These are phyloP conservation scores for Chlorella sorokiniana DNA, from an alignment of 139 green algal genomes.

Conservation along the genomic window DNA sequence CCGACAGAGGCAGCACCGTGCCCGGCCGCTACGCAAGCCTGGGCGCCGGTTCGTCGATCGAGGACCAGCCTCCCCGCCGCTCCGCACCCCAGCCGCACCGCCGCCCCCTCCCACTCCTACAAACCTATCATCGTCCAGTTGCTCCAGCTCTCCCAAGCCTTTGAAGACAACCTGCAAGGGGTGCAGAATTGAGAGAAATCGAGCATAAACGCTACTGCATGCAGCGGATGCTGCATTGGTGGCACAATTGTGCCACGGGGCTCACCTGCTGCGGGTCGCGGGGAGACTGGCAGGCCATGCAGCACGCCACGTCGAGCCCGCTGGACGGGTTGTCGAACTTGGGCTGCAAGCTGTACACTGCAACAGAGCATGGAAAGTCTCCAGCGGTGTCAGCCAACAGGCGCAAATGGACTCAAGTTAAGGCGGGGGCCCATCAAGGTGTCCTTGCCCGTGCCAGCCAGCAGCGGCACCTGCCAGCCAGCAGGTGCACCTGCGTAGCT, in stretches of 20 bases:
- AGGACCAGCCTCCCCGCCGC: background rate
- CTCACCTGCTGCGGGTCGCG: conserved; percentile 14
- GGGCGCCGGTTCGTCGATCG: too few species aligned
- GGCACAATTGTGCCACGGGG: background rate
- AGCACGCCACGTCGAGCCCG: conserved; percentile 20
- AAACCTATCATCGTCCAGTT: conserved; percentile 29
- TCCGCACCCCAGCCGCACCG: background rate
- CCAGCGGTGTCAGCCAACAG: background rate
- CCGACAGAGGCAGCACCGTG: too few species aligned
- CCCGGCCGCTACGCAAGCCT: too few species aligned
- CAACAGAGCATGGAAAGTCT: background rate
- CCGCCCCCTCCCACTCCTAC: too few species aligned
- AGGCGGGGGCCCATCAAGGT: too few species aligned
- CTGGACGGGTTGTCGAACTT: conserved; percentile 19
- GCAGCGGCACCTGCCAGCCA: background rate
- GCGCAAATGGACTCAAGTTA: too few species aligned
- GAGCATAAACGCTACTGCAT: background rate
- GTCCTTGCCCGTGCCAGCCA: too few species aligned
- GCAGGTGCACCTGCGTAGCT: conserved; percentile 25
- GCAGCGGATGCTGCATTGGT: background rate
- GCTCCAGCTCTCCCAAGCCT: conserved; percentile 30
- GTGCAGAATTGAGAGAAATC: background rate
- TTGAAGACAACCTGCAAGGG: conserved; percentile 32
- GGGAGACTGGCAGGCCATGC: background rate
- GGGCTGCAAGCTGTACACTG: conserved; percentile 41